A percentile compares a stretch with the other conserved stretches of the same genome.
These are phyloP conservation scores for Pistacia integerrima DNA, from an alignment of 345 rosid genomes.

Conservation along the genomic window DNA sequence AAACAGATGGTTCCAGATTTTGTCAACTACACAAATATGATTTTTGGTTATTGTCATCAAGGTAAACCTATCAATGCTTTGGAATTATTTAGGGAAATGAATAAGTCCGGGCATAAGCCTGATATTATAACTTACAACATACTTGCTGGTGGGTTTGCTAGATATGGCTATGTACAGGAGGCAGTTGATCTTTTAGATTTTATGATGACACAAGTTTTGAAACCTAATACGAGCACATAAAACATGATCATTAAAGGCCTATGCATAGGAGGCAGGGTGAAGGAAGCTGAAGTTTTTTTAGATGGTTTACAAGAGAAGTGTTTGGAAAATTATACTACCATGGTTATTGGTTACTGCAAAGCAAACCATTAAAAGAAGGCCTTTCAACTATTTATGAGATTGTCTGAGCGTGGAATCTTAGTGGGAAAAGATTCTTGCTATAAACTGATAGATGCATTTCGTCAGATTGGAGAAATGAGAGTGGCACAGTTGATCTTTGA, in stretches of 20 bases:
- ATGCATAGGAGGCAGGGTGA: conserved; percentile 62
- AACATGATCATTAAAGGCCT: conserved; percentile 67
- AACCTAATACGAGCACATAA: conserved; percentile 50
- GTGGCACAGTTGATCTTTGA: conserved; percentile 48
- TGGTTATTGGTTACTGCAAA: no score
- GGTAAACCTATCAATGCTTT: conserved; percentile 46
- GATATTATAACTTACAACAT: conserved; percentile 58
- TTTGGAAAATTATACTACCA: no score
- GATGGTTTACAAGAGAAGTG: no score
- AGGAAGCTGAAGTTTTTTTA: no score
- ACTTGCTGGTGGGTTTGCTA: conserved; percentile 55
- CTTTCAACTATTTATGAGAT: conserved; percentile 35
- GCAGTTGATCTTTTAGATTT: conserved; percentile 32
- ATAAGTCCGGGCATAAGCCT: conserved; percentile 41
- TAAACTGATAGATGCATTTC: conserved; percentile 52
- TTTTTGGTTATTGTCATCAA: conserved; percentile 59
- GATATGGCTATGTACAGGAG: conserved; percentile 45
- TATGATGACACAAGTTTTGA: conserved; percentile 46
- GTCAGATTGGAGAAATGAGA: conserved; percentile 39
- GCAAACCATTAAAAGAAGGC: no score
- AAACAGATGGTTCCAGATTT: conserved; percentile 53
- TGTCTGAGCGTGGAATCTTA: conserved; percentile 35
- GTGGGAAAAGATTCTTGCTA: conserved; percentile 44
- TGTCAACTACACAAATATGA: conserved; percentile 69
- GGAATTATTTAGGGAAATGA: conserved; percentile 60